Evolutionary conservation across 495 filamentous ascomycete genomes (phyloP), one percentile per base, ranked within the genome.

Genomic region (Penicillium atrosanguineum): DNA sequence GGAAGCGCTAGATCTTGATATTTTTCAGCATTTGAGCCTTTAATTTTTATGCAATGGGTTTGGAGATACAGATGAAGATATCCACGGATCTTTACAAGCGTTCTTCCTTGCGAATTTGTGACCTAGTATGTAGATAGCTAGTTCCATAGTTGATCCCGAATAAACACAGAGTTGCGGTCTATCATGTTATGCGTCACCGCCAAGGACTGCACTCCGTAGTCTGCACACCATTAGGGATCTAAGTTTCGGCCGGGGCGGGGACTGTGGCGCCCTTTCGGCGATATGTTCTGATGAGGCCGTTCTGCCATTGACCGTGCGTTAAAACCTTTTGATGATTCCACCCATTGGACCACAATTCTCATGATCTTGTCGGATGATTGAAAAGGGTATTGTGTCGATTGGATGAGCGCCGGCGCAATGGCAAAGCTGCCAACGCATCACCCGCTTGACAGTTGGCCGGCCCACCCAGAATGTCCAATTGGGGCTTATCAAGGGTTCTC

Each of bases 1-100:
- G 60, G 7, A 74, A 72, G 62, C 67, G 62, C 42, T 77, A 63
- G 59, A 57, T 40, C 15, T 41, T 28, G 25, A 29, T 12, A 29
- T 42, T 41, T 23, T 14, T 8, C 23, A 5, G 23, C 23, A 23
- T 6, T 34, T 11, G 31, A 31, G 2, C 28, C 3, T 14, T 34
- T 15, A 12, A 34, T 15, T 4, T 34, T 14, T 1, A 1, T 2
- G 31, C 31, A 15, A 34, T 34, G 31, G 31, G 11, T 14, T 34
- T 14, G 31, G 31, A 8, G 28, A 5, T 23, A 23, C 3, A 31
- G 1, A 8, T 31, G 28, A 6, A 6, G 28, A 12, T 8, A 31
- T 31, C 23, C 23, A 23, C 23, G 5, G 23, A 31, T 28, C 7
- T 31, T 31, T 4, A 31, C 28, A 31, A 31, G 28, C 28, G 28